These are phyloP conservation scores for Diaporthe sp. DNA, from an alignment of 2,329 filamentous ascomycete genomes.

Conservation along the genomic window DNA sequence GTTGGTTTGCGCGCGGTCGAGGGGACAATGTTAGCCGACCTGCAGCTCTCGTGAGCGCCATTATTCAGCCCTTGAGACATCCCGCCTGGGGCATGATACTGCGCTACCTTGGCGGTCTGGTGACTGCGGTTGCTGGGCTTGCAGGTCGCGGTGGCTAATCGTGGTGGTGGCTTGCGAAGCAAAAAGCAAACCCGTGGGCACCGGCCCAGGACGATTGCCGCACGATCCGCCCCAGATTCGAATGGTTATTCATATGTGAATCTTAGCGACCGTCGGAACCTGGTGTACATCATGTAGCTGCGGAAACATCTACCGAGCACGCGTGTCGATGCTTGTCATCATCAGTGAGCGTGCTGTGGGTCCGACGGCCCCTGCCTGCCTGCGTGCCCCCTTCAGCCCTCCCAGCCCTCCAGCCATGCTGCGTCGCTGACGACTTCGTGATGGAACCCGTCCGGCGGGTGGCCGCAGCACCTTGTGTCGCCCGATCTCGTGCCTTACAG, in stretches of 20 bases:
- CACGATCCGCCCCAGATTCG: constrained; percentile 21
- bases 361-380: neutral
- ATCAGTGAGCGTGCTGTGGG: neutral
- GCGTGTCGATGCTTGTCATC: constrained; percentile 16
- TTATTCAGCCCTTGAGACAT: constrained; percentile 27
- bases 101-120: constrained; percentile 31
- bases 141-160: constrained; percentile 21
- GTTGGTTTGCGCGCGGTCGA: constrained; percentile 1
- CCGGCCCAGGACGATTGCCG: constrained; percentile 24
- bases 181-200: constrained; percentile 20
- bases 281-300: constrained; percentile 13
- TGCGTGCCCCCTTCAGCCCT: too few relatives aligned
- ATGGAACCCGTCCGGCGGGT: neutral
- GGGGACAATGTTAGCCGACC: constrained; percentile 1
- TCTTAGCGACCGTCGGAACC: constrained; percentile 12
- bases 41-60: constrained; percentile 29
- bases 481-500: constrained; percentile 29
- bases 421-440: constrained; percentile 16
- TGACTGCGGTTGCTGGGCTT: constrained; percentile 24
- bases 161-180: constrained; percentile 32
- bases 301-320: constrained; percentile 20
- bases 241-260: constrained; percentile 24
- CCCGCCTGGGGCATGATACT: constrained; percentile 10
- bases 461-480: constrained; percentile 25
- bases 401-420: neutral